Evolutionary conservation across 2,329 filamentous ascomycete species (phyloP), one percentile per base, ranked within the genome.

Genomic region (Hysterium pulicare): DNA sequence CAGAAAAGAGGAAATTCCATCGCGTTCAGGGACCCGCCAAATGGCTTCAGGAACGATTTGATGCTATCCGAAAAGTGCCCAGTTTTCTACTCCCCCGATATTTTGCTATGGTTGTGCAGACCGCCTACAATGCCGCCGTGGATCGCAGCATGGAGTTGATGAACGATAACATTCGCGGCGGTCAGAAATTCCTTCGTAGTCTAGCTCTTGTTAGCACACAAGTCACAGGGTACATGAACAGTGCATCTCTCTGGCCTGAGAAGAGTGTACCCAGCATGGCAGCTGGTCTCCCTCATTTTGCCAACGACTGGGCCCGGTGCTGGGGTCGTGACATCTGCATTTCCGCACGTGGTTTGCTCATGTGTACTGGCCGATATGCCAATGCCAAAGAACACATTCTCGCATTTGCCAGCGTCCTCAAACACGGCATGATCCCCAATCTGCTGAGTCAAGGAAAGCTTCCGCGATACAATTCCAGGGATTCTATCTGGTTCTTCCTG

Each of bases 261-360:
- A 91, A 88, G 64, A 73, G 79, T 16, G 90, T 95, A 1, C 88
- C 91, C 2, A 91, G 86, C 37, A 76, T 98, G 54, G 91, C 93
- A 15, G 93, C 93, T 23, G 93, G 93, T 13, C 72, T 98, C 35
- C 93, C 93, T 26, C 93, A 98, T 67, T 98, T 98, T 61, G 81
- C 93, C 0, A 85, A 87, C 7, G 85, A 90, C 56, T 98, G 93
- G 90, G 90, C 91, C 38, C 81, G 93, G 56, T 96, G 91, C 67
- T 98, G 93, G 93, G 93, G 94, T 6, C 84, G 93, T 42, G 93
- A 98, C 65, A 89, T 96, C 10, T 97, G 96, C 66, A 98, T 98
- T 50, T 93, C 93, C 11, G 80, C 95, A 31, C 85, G 93, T 38
- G 93, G 93, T 33, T 75, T 98, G n/a, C 88, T 87, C 53, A 79